phyloP scores from a whole-genome alignment of 106 monocot species.

The Amphibolis antarctica region DNA sequence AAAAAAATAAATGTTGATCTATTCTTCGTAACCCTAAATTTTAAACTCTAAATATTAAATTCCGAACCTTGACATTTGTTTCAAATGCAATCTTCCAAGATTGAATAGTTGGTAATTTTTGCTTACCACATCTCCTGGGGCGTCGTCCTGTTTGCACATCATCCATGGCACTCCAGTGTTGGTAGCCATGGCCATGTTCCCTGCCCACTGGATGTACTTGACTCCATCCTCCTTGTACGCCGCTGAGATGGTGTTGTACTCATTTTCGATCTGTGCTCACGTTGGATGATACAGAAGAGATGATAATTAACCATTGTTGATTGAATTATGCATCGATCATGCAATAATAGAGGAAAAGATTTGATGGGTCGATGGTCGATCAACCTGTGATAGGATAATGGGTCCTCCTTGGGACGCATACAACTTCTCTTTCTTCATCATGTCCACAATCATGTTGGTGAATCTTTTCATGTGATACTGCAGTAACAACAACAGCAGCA shows the following conservation, averaged over 20 bases:
- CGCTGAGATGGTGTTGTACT: constrained; percentile 49
- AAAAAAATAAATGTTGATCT: no score
- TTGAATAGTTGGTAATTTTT: no score
- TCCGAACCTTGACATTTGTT: no score
- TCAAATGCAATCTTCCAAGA: not conserved
- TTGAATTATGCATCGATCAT: no score
- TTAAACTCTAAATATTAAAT: no score
- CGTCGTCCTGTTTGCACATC: constrained; percentile 98
- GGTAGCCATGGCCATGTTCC: constrained; percentile 60
- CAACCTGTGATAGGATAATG: constrained; percentile 23
- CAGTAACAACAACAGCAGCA: no score
- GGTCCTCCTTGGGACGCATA: constrained; percentile 31
- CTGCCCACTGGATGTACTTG: constrained; percentile 76
- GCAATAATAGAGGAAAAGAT: no score
- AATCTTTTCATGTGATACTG: constrained; percentile 17
- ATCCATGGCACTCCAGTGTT: constrained; percentile 88
- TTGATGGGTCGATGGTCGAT: no score
- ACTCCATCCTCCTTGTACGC: constrained; percentile 53
- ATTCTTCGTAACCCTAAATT: no score
- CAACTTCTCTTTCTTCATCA: constrained; percentile 20
- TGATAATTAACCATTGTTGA: not conserved
- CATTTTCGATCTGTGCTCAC: constrained; percentile 87
- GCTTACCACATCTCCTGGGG: constrained; percentile 75
- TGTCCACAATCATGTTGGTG: constrained; percentile 13
- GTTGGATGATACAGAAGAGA: not conserved